Conservation (phyloP, 495 filamentous ascomycete genomes). For the Staphylotrichum tortipilum region DNA sequence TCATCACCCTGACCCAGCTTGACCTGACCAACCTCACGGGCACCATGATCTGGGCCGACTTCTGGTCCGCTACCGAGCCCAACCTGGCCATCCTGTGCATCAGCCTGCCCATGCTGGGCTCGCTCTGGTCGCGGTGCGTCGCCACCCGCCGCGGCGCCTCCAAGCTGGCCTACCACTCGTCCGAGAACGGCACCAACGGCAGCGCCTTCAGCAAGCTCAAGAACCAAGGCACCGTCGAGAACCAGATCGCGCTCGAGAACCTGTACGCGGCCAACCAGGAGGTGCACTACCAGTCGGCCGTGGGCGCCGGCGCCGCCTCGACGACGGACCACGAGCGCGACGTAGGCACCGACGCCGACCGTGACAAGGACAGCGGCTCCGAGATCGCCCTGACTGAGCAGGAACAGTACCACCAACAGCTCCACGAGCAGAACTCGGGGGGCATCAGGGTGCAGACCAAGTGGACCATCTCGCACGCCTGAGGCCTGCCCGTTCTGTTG, state of each 20-base stretch:
- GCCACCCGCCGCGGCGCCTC: conserved; percentile 6
- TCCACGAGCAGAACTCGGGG: background rate
- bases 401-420: too few species aligned
- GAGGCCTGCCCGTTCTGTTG: background rate
- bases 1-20: conserved; percentile 16
- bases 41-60: conserved; percentile 20
- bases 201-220: conserved; percentile 10
- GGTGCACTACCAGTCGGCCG: conserved; percentile 8
- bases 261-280: conserved; percentile 12
- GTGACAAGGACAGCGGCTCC: conserved; percentile 11
- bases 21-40: conserved; percentile 16
- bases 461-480: conserved; percentile 13
- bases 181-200: conserved; percentile 4
- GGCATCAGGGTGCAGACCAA: conserved; percentile 17
- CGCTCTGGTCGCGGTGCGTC: conserved; percentile 10
- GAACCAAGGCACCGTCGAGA: background rate
- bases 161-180: conserved; percentile 11
- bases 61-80: conserved; percentile 27
- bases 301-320: background rate
- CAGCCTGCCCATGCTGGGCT: conserved; percentile 22
- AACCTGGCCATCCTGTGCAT: conserved; percentile 28
- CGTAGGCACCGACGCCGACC: background rate
- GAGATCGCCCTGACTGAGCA: conserved; percentile 9
- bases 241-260: conserved; percentile 6
- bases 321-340: background rate